phyloP scores from a whole-genome alignment of 2,329 filamentous ascomycete genomes.

The Hypoxylon sp. region DNA sequence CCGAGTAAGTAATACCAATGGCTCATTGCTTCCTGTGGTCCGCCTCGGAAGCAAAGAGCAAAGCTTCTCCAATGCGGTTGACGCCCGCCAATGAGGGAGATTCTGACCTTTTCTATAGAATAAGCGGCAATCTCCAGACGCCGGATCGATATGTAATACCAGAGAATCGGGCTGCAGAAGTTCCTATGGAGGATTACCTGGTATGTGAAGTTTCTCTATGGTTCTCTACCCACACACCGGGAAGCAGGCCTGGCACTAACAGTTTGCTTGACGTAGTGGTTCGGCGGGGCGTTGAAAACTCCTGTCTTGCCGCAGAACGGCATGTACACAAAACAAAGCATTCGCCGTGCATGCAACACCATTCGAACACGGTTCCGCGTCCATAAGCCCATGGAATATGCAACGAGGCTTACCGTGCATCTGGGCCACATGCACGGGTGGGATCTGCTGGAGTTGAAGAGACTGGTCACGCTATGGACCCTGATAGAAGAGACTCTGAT shows the following conservation, averaged over 20 bases:
- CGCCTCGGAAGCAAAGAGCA: too few species aligned
- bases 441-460: slow-evolving; percentile 36
- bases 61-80: too few species aligned
- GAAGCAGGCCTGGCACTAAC: slow-evolving; percentile 2
- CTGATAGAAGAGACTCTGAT: slow-evolving; percentile 27
- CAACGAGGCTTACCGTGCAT: slow-evolving; percentile 37
- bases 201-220: slow-evolving; percentile 10
- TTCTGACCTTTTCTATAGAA: too few species aligned
- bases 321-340: slow-evolving; percentile 2
- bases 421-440: slow-evolving; percentile 37
- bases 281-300: slow-evolving; percentile 36
- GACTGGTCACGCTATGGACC: slow-evolving; percentile 35
- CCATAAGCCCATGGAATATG: slow-evolving; percentile 38
- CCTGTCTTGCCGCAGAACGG: slow-evolving; percentile 22
- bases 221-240: too few species aligned
- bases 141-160: slow-evolving; percentile 24
- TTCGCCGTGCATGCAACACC: slow-evolving; percentile 21
- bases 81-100: too few species aligned
- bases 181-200: slow-evolving; percentile 19
- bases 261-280: slow-evolving; percentile 18
- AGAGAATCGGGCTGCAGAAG: background rate
- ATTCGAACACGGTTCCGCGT: slow-evolving; percentile 31
- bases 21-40: too few species aligned
- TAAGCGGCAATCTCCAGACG: too few species aligned
- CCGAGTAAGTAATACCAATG: too few species aligned